Conservation (phyloP, 768 basidiomycete genomes). For the Lactarius pseudohatsudake region DNA sequence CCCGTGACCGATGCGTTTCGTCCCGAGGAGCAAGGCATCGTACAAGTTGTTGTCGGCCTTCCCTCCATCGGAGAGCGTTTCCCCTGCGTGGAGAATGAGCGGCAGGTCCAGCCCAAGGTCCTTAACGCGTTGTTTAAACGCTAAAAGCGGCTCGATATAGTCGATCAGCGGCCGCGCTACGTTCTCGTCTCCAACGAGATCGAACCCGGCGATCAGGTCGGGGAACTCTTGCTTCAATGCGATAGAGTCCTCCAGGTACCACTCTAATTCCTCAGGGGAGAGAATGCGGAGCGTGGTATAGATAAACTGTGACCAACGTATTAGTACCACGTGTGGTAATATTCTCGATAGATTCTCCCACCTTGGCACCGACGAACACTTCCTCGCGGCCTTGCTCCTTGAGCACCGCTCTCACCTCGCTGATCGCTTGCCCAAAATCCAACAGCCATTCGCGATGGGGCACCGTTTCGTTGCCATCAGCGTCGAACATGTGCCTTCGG, state of each 20-base stretch:
- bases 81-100: conserved; percentile 79
- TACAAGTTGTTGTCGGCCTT: conserved; percentile 72
- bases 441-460: conserved; percentile 60
- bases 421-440: conserved; percentile 51
- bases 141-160: conserved; percentile 60
- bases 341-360: conserved; percentile 33
- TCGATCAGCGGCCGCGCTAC: conserved; percentile 55
- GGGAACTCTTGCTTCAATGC: conserved; percentile 72
- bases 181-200: conserved; percentile 79
- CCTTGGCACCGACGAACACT: conserved; percentile 68
- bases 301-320: conserved; percentile 53
- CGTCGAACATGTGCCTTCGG: conserved; percentile 53
- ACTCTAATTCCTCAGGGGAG: conserved; percentile 54
- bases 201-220: conserved; percentile 75
- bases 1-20: conserved; percentile 84
- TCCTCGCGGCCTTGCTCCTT: conserved; percentile 51
- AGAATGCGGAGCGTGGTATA: conserved; percentile 63
- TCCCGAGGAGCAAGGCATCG: conserved; percentile 75
- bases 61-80: conserved; percentile 76
- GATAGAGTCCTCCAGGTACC: conserved; percentile 75
- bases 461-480: conserved; percentile 56
- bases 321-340: neutral
- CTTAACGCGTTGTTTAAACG: conserved; percentile 56
- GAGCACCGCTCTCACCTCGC: conserved; percentile 54
- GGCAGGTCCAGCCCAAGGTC: conserved; percentile 65